These are phyloP conservation scores for Calonectria crousiana DNA, from an alignment of 2,329 filamentous ascomycete genomes.

Conservation along the genomic window DNA sequence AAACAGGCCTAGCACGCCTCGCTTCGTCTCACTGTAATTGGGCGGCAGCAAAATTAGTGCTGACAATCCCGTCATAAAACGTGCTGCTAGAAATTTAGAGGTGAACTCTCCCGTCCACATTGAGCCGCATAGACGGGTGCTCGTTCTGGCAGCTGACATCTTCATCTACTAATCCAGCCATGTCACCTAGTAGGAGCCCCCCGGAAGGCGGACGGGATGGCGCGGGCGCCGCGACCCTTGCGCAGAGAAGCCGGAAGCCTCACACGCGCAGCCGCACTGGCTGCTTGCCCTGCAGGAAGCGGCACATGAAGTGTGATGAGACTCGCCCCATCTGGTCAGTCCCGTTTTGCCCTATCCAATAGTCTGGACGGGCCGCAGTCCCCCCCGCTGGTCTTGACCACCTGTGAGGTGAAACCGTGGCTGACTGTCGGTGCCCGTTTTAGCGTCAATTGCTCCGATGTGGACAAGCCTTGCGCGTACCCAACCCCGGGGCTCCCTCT, in stretches of 20 bases:
- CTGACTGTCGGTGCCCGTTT: conserved; percentile 9
- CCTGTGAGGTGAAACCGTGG: not conserved
- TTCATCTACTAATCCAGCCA: not conserved
- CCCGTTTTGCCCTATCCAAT: not conserved
- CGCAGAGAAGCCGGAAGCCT: conserved; percentile 6
- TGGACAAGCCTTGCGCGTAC: conserved; percentile 27
- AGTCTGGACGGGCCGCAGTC: not conserved
- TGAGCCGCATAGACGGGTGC: not conserved
- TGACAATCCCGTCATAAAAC: not conserved
- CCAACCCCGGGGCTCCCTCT: conserved; percentile 25
- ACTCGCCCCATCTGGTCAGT: conserved; percentile 34
- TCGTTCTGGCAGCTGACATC: not conserved
- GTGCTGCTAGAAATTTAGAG: not conserved
- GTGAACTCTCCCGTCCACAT: not conserved
- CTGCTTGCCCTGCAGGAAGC: conserved; percentile 35
- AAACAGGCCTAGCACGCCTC: conserved; percentile 15
- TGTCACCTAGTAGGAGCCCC: not conserved
- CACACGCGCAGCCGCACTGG: conserved; percentile 37
- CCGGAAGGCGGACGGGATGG: not conserved
- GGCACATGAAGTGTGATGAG: conserved; percentile 36
- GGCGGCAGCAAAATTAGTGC: not conserved
- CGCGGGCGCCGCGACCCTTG: not conserved
- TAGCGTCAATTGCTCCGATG: conserved; percentile 30
- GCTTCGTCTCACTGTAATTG: not conserved
- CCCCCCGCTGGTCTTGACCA: no score